Conservation (phyloP, 2,329 filamentous ascomycete species). For the Cucurbitaria berberidis region DNA sequence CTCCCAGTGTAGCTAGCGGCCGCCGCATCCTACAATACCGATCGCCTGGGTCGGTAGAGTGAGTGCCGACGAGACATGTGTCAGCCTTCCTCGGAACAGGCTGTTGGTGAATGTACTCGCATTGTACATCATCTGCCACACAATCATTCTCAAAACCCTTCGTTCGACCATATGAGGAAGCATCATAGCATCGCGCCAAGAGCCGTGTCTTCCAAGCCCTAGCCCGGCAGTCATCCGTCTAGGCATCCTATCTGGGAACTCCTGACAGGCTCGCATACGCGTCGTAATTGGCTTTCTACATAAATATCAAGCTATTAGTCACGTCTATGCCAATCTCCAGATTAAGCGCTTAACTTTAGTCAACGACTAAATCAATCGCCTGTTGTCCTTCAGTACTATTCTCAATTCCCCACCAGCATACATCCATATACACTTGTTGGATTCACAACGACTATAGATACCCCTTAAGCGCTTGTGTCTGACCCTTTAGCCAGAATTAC, state of each 20-base stretch:
- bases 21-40: background rate
- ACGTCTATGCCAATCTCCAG: no score
- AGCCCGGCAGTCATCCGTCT: background rate
- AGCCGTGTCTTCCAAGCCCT: background rate
- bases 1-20: background rate
- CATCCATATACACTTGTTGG: no score
- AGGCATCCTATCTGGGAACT: background rate
- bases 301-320: background rate
- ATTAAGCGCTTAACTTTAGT: no score
- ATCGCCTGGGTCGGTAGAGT: background rate
- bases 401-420: no score
- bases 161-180: background rate
- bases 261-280: background rate
- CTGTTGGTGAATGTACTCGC: background rate
- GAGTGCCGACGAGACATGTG: background rate
- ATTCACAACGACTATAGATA: no score
- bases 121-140: background rate
- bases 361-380: no score
- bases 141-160: background rate
- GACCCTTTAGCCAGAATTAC: no score
- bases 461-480: no score
- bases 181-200: background rate
- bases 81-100: background rate
- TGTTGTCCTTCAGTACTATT: no score
- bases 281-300: no score